Conservation (phyloP, 139 green algal genomes). For the Chlorella sp. region DNA sequence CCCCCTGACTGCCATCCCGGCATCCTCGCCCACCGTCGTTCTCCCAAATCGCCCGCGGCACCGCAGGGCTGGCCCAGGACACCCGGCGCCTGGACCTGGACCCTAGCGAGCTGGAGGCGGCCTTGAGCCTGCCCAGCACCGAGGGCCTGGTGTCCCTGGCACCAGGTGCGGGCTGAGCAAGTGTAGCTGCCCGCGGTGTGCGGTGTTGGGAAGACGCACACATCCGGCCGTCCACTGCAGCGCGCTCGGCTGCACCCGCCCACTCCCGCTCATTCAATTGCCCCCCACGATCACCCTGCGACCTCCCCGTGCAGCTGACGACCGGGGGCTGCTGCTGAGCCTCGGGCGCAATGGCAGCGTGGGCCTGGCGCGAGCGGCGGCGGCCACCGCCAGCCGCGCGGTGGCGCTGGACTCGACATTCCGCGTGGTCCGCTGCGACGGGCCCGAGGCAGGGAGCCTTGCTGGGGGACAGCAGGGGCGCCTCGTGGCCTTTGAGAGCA, state of each 20-base stretch:
- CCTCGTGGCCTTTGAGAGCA: not conserved
- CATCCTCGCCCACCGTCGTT: too few species aligned
- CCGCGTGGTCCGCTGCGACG: constrained; percentile 11
- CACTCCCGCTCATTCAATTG: too few species aligned
- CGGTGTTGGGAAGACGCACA: too few species aligned
- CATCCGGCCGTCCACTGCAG: not conserved
- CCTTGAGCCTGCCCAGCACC: not conserved
- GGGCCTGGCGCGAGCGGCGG: not conserved
- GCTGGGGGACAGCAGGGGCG: not conserved
- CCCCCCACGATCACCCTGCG: too few species aligned
- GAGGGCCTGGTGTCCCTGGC: constrained; percentile 12
- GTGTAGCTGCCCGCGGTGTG: too few species aligned
- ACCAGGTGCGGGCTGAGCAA: too few species aligned
- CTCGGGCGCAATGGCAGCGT: not conserved
- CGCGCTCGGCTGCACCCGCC: not conserved
- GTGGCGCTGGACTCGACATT: constrained; percentile 37
- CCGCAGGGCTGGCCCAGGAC: constrained; percentile 38
- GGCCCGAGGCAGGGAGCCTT: not conserved
- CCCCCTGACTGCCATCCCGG: too few species aligned
- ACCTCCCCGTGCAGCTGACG: too few species aligned
- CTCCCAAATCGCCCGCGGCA: too few species aligned
- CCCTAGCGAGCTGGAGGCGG: constrained; percentile 2
- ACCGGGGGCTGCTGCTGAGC: not conserved
- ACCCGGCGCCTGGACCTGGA: constrained; percentile 9
- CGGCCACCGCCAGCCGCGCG: not conserved